Base-by-base conservation (phyloP, 768 basidiomycete species). In the Mycena rosella region DNA sequence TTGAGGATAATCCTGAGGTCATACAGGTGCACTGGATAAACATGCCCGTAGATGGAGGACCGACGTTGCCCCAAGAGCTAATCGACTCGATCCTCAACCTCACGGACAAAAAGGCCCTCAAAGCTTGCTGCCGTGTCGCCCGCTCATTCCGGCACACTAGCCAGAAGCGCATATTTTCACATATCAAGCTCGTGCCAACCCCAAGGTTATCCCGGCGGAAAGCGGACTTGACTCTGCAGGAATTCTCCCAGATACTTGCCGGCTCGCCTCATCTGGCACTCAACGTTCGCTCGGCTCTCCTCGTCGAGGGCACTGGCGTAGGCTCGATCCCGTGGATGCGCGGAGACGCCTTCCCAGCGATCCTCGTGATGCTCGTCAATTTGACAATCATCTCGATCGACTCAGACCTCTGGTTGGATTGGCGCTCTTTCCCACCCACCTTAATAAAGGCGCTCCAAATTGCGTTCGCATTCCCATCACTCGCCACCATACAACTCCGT, bases 241-340 rank as follows among this genome's bases (percentile, higher is more conserved):
- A 17, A 47, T 36, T 69, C 14, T 48, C 36, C 18, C 36, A 40
- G n/a, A 59, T 69, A 42, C 11, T 70, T 15, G 32, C 48, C 2
- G 17, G 13, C 24, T 70, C 68, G n/a, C 68, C 68, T n/a, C 63
- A 65, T 42, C 27, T 70, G 20, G 68, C 68, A n/a, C 47, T 49
- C 20, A 17, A 61, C 15, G 68, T 70, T 17, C 68, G 45, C 18
- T 27, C 58, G 4, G 27, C 65, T 13, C 30, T 44, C 6, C 48
- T 70, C 42, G 30, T 65, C 15, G 44, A 61, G 44, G 57, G 48
- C 17, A 40, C 29, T 10, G 68, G 68, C 5, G 9, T 30, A 29
- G 58, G 34, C 26, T 45, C 30, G 5, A 1, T 34, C 1, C 29
- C 26, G 10, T 70, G 63, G 63, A 61, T 70, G 40, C 47, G 36